These are phyloP conservation scores for Fusarium sp. DNA, from an alignment of 2,329 filamentous ascomycete species.

Conservation along the genomic window DNA sequence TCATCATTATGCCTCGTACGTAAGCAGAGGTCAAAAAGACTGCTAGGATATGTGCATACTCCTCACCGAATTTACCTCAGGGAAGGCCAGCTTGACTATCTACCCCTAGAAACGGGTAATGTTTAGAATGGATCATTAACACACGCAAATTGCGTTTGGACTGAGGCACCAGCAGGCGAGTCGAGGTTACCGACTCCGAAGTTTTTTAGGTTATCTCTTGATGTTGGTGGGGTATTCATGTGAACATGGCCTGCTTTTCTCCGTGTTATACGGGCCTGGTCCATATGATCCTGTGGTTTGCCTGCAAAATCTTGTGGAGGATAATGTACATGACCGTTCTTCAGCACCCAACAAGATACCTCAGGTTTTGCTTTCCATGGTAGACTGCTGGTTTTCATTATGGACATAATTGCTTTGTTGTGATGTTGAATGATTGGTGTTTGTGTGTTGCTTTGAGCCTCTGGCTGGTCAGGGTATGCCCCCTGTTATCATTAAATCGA, in stretches of 20 bases:
- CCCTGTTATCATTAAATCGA: constrained; percentile 6
- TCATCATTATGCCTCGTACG: not conserved
- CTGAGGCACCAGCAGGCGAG: not conserved
- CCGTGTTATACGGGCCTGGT: constrained; percentile 35
- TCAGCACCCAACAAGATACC: not conserved
- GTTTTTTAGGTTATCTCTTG: constrained; percentile 14
- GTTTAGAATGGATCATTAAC: not conserved
- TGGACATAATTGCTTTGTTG: not conserved
- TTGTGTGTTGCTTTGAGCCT: not conserved
- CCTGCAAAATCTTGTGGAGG: not conserved
- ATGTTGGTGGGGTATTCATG: constrained; percentile 38
- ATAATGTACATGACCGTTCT: not conserved
- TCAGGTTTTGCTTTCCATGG: not conserved
- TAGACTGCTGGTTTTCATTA: not conserved
- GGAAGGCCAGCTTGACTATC: not conserved
- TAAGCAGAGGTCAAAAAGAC: not conserved
- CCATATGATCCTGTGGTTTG: constrained; percentile 20
- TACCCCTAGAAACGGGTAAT: no score
- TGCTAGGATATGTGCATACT: not conserved
- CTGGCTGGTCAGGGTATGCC: constrained; percentile 1
- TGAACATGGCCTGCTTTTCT: constrained; percentile 44
- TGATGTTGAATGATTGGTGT: not conserved
- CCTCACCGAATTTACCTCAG: not conserved
- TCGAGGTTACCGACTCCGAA: constrained; percentile 1
- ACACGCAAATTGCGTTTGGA: not conserved